Evolutionary conservation across 805 yeast species (phyloP).

Genomic region (Scheffersomyces coipomensis): DNA sequence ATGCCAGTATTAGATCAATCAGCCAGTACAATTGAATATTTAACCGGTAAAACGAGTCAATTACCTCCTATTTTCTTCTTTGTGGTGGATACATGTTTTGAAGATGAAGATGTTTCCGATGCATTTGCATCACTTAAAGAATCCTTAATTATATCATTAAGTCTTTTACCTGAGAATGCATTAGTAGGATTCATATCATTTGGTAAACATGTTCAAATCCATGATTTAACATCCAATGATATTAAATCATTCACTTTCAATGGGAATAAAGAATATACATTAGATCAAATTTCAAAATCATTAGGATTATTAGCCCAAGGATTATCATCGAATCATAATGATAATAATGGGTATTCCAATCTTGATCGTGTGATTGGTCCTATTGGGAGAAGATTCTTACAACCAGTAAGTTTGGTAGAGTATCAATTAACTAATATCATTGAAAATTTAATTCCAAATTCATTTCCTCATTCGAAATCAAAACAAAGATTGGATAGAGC

Average conservation of each 20-base stretch:
- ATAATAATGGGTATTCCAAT: background rate
- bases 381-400: slow-evolving; percentile 38
- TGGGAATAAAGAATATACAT: slow-evolving; percentile 51
- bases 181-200: slow-evolving; percentile 57
- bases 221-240: slow-evolving; percentile 43
- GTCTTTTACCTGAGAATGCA: slow-evolving; percentile 53
- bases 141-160: slow-evolving; percentile 41
- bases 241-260: slow-evolving; percentile 46
- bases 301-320: slow-evolving; percentile 43
- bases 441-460: slow-evolving; percentile 47
- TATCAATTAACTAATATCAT: slow-evolving; percentile 48
- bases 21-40: slow-evolving; percentile 53
- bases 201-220: slow-evolving; percentile 60
- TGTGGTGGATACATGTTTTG: slow-evolving; percentile 58
- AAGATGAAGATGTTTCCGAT: slow-evolving; percentile 46
- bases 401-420: slow-evolving; percentile 49
- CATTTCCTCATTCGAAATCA: slow-evolving; percentile 43
- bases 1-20: slow-evolving; percentile 39
- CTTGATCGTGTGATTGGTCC: slow-evolving; percentile 9
- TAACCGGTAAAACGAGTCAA: slow-evolving; percentile 34
- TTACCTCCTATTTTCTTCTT: slow-evolving; percentile 50
- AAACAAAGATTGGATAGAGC: slow-evolving; percentile 51
- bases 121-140: slow-evolving; percentile 48
- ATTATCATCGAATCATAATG: slow-evolving; percentile 7
- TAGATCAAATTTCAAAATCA: slow-evolving; percentile 44